These are phyloP conservation scores for Fusarium newnesense DNA, from an alignment of 2,329 filamentous ascomycete genomes.

Conservation along the genomic window DNA sequence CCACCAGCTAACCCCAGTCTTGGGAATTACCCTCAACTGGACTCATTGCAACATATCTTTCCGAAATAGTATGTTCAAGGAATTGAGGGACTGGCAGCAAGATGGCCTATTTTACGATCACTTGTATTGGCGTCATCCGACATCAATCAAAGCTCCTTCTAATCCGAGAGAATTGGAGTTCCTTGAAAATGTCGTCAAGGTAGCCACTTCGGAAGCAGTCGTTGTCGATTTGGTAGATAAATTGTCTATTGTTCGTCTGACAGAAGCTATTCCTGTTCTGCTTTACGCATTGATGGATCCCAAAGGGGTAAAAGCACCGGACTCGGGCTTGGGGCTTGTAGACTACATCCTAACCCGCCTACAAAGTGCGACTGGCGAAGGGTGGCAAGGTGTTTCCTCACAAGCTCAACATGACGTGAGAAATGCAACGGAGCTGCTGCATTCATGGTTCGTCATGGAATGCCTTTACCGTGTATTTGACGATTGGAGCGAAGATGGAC, in stretches of 20 bases:
- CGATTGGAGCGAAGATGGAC: accelerated
- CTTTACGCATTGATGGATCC: background rate
- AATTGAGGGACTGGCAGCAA: background rate
- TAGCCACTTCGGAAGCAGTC: accelerated
- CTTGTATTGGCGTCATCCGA: accelerated
- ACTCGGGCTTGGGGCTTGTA: accelerated
- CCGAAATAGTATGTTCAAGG: accelerated
- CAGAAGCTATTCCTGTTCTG: background rate
- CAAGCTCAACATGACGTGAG: accelerated
- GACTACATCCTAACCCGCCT: background rate
- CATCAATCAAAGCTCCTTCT: accelerated
- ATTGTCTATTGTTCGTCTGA: accelerated
- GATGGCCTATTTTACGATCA: accelerated
- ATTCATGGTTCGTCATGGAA: background rate
- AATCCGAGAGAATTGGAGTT: background rate
- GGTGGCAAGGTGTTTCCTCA: accelerated
- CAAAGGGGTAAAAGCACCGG: no score
- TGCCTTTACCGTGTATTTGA: accelerated
- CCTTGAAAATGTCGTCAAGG: accelerated
- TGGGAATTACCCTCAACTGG: no score
- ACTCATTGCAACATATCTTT: no score
- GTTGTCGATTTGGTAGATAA: accelerated
- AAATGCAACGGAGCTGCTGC: accelerated
- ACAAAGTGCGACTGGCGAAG: accelerated
- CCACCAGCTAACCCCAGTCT: background rate